Percentiles rank a stretch among this genome's conserved stretches.
Conservation (phyloP, 2,329 filamentous ascomycete species). For the Aspergillus fructus region DNA sequence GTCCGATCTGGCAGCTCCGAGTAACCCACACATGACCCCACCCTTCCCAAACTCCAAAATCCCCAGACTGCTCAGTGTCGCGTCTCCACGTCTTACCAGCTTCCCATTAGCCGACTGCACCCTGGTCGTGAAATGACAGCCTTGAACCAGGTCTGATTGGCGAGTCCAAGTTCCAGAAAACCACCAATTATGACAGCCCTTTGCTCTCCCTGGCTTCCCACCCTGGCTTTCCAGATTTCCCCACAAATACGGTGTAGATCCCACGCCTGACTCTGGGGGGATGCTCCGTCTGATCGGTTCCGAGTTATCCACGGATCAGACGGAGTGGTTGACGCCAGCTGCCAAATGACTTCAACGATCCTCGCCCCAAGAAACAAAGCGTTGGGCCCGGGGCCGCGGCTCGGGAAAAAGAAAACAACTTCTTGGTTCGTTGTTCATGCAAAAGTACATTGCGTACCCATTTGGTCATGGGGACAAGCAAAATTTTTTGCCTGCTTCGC, state of each 20-base stretch:
- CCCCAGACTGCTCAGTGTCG: neutral
- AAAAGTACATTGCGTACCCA: neutral
- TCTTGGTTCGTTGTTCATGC: too few species aligned
- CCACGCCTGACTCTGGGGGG: neutral
- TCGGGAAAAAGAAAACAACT: neutral
- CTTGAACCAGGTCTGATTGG: too few species aligned
- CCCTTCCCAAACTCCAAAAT: neutral
- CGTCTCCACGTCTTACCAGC: too few species aligned
- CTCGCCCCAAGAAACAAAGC: neutral
- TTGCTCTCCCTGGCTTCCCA: neutral
- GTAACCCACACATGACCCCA: slow-evolving; percentile 14
- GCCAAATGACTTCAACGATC: neutral
- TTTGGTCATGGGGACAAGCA: neutral
- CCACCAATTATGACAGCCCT: too few species aligned
- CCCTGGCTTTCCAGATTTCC: neutral
- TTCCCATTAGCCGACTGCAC: too few species aligned
- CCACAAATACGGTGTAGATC: neutral
- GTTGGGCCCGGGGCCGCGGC: neutral
- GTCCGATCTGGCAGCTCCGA: slow-evolving; percentile 14
- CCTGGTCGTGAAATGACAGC: too few species aligned
- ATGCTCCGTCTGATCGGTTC: neutral
- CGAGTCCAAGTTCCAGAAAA: too few species aligned
- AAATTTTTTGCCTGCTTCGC: neutral
- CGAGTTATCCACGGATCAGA: slow-evolving; percentile 2
- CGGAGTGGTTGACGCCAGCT: neutral